Evolutionary conservation across 345 rosid genomes (phyloP).

Genomic region (Rhizophora apiculata): DNA sequence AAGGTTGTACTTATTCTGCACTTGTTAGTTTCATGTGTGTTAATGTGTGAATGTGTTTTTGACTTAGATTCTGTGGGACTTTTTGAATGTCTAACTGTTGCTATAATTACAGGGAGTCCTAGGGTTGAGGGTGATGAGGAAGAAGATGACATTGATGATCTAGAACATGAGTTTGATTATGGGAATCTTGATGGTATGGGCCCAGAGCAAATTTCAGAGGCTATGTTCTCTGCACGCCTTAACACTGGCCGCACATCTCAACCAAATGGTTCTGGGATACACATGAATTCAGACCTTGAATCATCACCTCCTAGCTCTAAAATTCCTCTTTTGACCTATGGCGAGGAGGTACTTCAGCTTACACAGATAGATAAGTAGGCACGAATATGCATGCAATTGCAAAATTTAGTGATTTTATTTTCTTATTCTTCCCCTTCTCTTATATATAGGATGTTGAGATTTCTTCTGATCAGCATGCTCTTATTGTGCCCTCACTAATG

Average conservation of each 20-base stretch:
- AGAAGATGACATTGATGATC: conserved; percentile 87
- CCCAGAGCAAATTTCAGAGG: conserved; percentile 58
- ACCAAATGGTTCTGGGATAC: conserved; percentile 35
- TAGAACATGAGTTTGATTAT: conserved; percentile 86
- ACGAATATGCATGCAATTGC: neutral
- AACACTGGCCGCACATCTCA: conserved; percentile 49
- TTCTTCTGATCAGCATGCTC: conserved; percentile 86
- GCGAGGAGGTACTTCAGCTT: conserved; percentile 60
- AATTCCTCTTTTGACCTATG: conserved; percentile 86
- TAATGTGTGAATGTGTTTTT: too few species aligned
- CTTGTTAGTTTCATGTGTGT: neutral
- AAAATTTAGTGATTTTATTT: neutral
- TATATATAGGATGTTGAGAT: conserved; percentile 70
- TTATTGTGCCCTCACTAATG: conserved; percentile 69
- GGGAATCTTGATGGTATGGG: conserved; percentile 49
- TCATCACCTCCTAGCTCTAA: conserved; percentile 62
- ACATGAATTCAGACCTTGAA: conserved; percentile 59
- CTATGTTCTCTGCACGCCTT: conserved; percentile 53
- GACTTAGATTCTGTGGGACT: neutral
- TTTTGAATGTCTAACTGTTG: conserved; percentile 8
- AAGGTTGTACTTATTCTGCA: conserved; percentile 49
- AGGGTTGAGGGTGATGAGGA: conserved; percentile 97
- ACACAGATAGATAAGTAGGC: neutral
- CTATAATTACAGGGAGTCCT: conserved; percentile 66
- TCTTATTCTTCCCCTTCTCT: neutral